Evolutionary conservation across 331 rosid genomes (phyloP).

Genomic region (Cydonia oblonga): DNA sequence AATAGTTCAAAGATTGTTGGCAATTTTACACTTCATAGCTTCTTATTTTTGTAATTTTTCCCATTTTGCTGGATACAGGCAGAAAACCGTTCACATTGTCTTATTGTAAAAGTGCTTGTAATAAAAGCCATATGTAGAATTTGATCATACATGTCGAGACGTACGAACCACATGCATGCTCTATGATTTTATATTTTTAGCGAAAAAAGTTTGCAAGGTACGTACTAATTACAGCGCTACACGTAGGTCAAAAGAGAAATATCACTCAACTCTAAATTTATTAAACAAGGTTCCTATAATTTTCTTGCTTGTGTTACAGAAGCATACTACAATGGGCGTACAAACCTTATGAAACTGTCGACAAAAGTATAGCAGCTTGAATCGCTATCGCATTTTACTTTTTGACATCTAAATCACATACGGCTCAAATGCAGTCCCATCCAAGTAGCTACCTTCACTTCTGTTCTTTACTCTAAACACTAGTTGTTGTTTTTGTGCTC

Average conservation of each 20-base stretch:
- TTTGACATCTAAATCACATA: neutral
- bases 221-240: neutral
- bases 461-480: neutral
- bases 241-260: neutral
- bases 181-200: neutral
- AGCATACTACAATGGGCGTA: neutral
- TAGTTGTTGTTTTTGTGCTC: neutral
- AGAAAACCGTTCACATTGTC: neutral
- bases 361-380: neutral
- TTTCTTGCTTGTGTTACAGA: neutral
- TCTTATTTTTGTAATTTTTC: neutral
- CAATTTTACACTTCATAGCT: neutral
- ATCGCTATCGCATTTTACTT: neutral
- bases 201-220: neutral
- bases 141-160: neutral
- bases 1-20: neutral
- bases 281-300: neutral
- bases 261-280: neutral
- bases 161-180: neutral
- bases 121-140: neutral
- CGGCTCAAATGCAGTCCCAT: neutral
- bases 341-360: neutral
- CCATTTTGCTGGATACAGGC: neutral
- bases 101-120: neutral
- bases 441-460: neutral